Conservation (phyloP, 108 stramenopile species). For the Halocafeteria seosinensis region DNA sequence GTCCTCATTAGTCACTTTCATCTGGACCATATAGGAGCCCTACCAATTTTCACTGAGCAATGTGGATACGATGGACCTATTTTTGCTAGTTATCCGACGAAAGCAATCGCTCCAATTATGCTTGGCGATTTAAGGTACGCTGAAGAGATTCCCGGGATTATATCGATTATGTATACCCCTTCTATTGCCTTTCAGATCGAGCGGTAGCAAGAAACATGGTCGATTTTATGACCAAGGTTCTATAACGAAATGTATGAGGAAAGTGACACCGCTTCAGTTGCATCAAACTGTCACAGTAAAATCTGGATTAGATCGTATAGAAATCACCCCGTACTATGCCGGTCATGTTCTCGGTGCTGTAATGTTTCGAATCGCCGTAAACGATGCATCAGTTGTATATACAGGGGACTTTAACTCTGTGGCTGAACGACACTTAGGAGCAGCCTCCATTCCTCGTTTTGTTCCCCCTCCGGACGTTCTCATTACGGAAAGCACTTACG, state of each 20-base stretch:
- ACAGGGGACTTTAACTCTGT: neutral
- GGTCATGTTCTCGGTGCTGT: neutral
- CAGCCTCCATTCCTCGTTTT: neutral
- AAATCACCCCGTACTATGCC: neutral
- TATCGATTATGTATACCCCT: neutral
- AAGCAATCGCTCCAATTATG: neutral
- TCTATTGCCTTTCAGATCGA: neutral
- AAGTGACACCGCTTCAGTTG: neutral
- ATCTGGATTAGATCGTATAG: neutral
- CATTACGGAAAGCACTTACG: neutral
- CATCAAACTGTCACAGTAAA: neutral
- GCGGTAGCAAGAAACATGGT: neutral
- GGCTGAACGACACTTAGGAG: neutral
- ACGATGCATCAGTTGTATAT: neutral
- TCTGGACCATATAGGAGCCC: neutral
- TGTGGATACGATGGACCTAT: neutral
- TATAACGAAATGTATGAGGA: neutral
- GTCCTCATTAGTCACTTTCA: neutral
- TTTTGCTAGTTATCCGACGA: neutral
- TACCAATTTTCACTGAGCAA: neutral
- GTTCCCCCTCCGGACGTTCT: neutral
- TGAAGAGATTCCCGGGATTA: neutral
- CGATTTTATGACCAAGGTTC: no score
- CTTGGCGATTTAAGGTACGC: neutral
- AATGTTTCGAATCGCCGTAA: neutral